Conservation (phyloP, 257 asterid species). For the Fraxinus americana region DNA sequence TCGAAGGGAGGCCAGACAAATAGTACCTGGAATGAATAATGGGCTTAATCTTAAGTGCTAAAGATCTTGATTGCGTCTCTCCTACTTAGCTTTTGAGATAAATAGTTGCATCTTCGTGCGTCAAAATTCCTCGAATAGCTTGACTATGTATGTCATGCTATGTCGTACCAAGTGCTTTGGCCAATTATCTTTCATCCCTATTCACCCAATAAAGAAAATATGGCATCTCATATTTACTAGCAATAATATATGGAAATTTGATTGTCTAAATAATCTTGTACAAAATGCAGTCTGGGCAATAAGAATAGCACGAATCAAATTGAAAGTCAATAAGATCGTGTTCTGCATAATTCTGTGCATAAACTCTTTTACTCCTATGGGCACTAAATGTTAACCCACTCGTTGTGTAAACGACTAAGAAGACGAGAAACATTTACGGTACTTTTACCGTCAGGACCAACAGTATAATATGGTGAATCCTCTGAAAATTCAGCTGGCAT, state of each 20-base stretch:
- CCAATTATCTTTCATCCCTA: neutral
- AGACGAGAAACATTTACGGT: slow-evolving; percentile 30
- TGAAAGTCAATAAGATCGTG: neutral
- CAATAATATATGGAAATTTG: neutral
- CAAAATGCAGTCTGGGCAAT: neutral
- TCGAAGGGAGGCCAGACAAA: too few relatives aligned
- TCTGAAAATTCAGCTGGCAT: slow-evolving; percentile 52
- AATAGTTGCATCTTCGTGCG: too few relatives aligned
- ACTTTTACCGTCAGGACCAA: slow-evolving; percentile 40
- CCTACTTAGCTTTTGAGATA: neutral
- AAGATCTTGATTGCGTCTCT: neutral
- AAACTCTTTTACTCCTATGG: neutral
- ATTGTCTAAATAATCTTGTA: neutral
- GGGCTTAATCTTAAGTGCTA: neutral
- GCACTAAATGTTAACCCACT: slow-evolving; percentile 32
- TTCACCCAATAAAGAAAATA: neutral
- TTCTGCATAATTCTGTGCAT: neutral
- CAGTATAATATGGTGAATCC: slow-evolving; percentile 44
- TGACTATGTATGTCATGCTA: neutral
- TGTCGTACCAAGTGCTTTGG: neutral
- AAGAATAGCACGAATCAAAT: neutral
- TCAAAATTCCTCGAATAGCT: neutral
- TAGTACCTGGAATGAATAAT: neutral
- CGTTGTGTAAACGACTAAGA: slow-evolving; percentile 43
- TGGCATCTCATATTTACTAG: neutral